Base-by-base conservation (phyloP, 805 yeast genomes). In the Saccharomyces paradoxus region DNA sequence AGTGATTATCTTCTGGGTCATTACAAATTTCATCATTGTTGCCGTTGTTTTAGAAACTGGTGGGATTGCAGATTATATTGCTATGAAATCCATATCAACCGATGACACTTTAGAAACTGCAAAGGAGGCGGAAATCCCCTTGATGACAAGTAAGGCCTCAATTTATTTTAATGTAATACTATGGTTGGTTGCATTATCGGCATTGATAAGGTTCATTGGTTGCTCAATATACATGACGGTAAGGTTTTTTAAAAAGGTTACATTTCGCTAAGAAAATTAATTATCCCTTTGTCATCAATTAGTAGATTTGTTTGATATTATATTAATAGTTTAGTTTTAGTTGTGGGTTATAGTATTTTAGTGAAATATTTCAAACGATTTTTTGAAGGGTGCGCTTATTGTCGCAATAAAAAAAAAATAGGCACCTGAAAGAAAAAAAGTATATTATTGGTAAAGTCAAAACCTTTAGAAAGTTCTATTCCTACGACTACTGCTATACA, bases 121-220 rank as follows among this genome's bases (percentile, higher is more conserved):
- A 10, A 28, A 52, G 17, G 27, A 22, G 6, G 31, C 50, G 14
- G 50, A 58, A 29, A 55, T 56, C n/a, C 63, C 70, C 6, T 59
- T 69, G 13, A 58, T 69, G 41, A 61, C 70, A 2, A 53, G 55
- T n/a, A 77, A 85, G 69, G 77, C 89, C 1, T 77, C 81, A 44
- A 73, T 83, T 6, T 92, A 89, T 67, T 78, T 92, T 69, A 81
- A 94, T 4, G 89, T 92, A 30, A 85, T 92, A 49, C 75, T 92
- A 60, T 92, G 98, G 97, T 73, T 91, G 41, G 98, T 92, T 47
- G 97, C 97, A 3, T 87, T 84, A 28, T 80, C 89, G 77, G 97
- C 98, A 0, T 78, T 84, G 6, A 84, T 89, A 69, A 76, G 97
- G 58, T 86, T 92, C 60, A 51, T 85, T 28, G 97, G 97, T 1